Evolutionary conservation across 192 early-diverging fungal genomes (phyloP).

Genomic region (Rhizophagus prolifer): DNA sequence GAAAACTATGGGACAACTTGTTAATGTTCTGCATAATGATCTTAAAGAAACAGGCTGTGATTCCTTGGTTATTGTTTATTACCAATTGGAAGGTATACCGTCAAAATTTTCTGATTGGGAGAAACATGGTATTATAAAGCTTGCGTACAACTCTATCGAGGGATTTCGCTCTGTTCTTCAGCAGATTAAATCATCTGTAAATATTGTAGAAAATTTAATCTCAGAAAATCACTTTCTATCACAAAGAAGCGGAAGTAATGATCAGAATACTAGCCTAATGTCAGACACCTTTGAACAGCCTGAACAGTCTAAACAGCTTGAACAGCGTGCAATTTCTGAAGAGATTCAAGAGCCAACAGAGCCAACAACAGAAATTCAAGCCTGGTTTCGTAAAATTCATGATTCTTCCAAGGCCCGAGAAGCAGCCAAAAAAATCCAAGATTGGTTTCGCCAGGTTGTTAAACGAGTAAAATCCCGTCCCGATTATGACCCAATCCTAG

Average conservation of each 20-base stretch:
- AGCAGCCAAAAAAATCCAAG: conserved; percentile 19
- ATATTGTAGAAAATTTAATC: not conserved
- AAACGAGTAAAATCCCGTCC: not conserved
- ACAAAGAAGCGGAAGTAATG: not conserved
- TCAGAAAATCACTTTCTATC: not conserved
- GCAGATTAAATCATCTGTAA: not conserved
- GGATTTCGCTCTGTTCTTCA: conserved; percentile 4
- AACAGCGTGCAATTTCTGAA: not conserved
- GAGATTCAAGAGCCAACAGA: not conserved
- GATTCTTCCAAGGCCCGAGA: not conserved
- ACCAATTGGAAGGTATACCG: not conserved
- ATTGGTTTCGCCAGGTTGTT: not conserved
- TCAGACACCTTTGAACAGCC: not conserved
- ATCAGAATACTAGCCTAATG: not conserved
- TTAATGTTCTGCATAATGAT: not conserved
- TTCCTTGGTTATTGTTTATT: conserved; percentile 17
- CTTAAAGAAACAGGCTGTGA: conserved; percentile 10
- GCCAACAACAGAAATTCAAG: conserved; percentile 14
- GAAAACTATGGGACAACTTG: not conserved
- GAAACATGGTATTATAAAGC: not conserved
- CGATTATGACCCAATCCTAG: not conserved
- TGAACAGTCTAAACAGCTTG: not conserved
- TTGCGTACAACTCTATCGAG: conserved; percentile 3
- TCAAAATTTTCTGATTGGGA: not conserved
- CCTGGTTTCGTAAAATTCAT: conserved; percentile 9